Base-by-base conservation (phyloP, 2,329 filamentous ascomycete genomes). In the Geoglossum cookeanum region DNA sequence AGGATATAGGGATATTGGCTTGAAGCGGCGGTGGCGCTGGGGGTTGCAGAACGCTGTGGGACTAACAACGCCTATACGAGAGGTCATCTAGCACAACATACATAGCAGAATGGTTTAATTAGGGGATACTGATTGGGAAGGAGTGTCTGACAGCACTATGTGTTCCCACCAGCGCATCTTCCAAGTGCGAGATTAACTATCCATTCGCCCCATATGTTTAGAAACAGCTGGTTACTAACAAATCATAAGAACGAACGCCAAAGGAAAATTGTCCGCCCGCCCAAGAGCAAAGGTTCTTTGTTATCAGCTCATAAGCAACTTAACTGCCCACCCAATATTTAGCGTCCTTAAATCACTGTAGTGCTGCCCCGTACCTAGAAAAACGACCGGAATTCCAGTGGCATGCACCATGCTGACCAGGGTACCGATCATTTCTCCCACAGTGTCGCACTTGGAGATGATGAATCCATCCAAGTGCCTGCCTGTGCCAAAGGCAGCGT, bases 361-460 rank as follows among this genome's bases (percentile, higher is more conserved):
- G 67, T 83, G 80, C 69, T 84, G 80, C 3, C 80, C 80, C 44
- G 81, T 78, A 1, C 84, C 92, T 62, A 98, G 78, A 67, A 98
- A 98, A 9, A 97, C 78, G 22, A 98, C 89, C 0, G 94, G 94
- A 51, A 98, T 94, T 32, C 91, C 88, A 3, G 94, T 98, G 2
- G 92, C 91, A 72, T 97, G 91, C 44, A 98, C 91, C 75, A 98
- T 91, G 68, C 87, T 95, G 61, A 98, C 92, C 61, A 98, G 75
- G 2, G 91, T 96, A 1, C 84, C 89, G 48, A 96, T 89, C 90
- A 97, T 97, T 72, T 96, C 91, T n/a, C 92, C 94, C 42, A 98
- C 94, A 0, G 92, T 98, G 72, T 98, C 92, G 69, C 92, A 97
- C 71, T 98, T 98, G 60, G 85, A 91, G 64, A 98, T 96, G 67